Conservation (phyloP, 2,329 filamentous ascomycete species). For the Fusarium fujikuroi region DNA sequence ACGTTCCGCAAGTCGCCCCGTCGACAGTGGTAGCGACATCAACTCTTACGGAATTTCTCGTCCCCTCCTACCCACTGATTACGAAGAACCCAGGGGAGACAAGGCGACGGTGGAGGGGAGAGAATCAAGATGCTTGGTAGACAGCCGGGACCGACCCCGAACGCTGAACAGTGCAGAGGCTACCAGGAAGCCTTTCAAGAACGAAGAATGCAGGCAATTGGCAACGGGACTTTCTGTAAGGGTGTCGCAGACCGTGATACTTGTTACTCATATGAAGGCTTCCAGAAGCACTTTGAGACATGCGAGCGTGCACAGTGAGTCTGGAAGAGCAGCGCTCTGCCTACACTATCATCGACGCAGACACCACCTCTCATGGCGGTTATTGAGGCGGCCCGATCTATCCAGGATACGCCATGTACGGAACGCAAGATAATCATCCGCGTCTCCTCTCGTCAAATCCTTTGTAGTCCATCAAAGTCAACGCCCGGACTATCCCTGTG, state of each 20-base stretch:
- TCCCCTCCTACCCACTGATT: neutral
- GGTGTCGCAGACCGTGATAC: no score
- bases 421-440: neutral
- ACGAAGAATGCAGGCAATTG: no score
- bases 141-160: neutral
- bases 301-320: no score
- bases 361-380: neutral
- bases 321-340: no score
- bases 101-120: neutral
- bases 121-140: neutral
- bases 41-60: neutral
- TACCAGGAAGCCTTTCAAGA: no score
- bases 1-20: neutral
- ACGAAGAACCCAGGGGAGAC: neutral
- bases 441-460: neutral
- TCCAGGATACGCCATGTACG: neutral
- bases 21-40: neutral
- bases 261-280: no score
- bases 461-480: neutral
- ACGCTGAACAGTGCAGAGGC: neutral
- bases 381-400: fast-evolving
- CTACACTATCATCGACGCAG: neutral
- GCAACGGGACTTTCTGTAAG: no score
- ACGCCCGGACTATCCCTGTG: fast-evolving
- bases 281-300: no score